These are phyloP conservation scores for Moesziomyces parantarcticus DNA, from an alignment of 1,284 basidiomycete species.

Conservation along the genomic window DNA sequence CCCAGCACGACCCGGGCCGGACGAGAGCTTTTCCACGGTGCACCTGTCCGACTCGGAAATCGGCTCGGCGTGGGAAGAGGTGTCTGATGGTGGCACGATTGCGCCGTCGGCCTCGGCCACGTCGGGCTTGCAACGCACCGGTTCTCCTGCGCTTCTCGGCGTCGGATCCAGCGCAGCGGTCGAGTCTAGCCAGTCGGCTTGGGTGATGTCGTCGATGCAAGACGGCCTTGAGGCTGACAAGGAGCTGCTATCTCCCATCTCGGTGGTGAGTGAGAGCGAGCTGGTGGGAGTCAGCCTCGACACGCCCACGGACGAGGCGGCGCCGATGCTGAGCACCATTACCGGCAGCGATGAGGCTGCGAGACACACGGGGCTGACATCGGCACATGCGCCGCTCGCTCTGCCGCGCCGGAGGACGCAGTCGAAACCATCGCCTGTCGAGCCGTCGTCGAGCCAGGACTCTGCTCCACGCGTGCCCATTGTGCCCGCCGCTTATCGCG, in stretches of 20 bases:
- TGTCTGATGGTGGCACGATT: constrained; percentile 51
- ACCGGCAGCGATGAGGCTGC: neutral
- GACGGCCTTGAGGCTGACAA: neutral
- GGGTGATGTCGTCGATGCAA: too few species aligned
- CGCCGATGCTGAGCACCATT: neutral
- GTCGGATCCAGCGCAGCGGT: too few species aligned
- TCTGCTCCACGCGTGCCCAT: constrained; percentile 3
- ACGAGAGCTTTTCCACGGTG: constrained; percentile 44
- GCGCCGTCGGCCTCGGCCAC: constrained; percentile 18
- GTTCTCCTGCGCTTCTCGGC: constrained; percentile 9
- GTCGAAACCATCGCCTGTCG: constrained; percentile 9
- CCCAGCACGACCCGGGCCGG: constrained; percentile 13
- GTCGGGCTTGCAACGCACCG: constrained; percentile 4
- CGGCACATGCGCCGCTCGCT: constrained; percentile 14
- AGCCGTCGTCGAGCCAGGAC: neutral
- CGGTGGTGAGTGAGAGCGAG: constrained; percentile 13
- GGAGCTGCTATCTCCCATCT: constrained; percentile 5
- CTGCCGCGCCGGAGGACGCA: constrained; percentile 22
- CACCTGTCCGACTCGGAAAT: constrained; percentile 40
- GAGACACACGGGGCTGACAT: constrained; percentile 17
- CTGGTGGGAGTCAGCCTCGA: constrained; percentile 19
- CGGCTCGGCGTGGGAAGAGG: constrained; percentile 48
- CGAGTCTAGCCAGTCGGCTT: too few species aligned
- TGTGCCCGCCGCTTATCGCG: neutral
- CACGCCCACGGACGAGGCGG: constrained; percentile 8